Evolutionary conservation across 257 asterid genomes (phyloP), one percentile per base, ranked within the genome.

Genomic region (Echium plantagineum): DNA sequence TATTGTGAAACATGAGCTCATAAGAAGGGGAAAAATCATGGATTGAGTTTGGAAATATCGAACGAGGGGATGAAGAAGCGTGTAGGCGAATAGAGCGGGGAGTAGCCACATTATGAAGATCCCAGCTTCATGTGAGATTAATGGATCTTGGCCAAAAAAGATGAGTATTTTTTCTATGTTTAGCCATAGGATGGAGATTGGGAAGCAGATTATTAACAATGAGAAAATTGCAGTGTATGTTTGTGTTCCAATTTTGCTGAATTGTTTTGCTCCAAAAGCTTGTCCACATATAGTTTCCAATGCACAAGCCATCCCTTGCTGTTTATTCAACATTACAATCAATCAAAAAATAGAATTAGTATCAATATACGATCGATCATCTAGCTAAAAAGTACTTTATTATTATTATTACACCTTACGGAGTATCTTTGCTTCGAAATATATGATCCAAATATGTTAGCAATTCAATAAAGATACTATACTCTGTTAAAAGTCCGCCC

Each of bases 221-320:
- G 80, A 85, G 8, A 83, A 57, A 12, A 87, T 75, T 8, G 85
- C 94, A 2, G 97, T 81, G 69, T 80, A 85, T 12, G 87, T 87
- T 62, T 85, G 94, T 28, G 83, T 85, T 59, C 94, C 96, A 21
- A 90, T 30, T 68, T 75, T 90, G 56, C 81, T 72, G 20, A 81
- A 90, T 64, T 86, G 94, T 54, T 83, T 60, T 62, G 96, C 96
- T 58, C 96, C 96, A 47, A 68, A 90, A 5, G 96, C 87, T 62
- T 87, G 97, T 24, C 95, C 97, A 1, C 86, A 74, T 4, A 85
- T 71, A 0, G 97, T 87, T 74, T 87, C 97, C 69, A 90, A 63
- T 31, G 90, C 97, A 61, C 85, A 53, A 3, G 94, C 90, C 96
- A 87, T 77, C 19, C 97, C 97, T 48, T 82, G 66, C 94, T 90